These are phyloP conservation scores for Magnolia sinica DNA, from an alignment of 164 flowering plant genomes.

Conservation along the genomic window DNA sequence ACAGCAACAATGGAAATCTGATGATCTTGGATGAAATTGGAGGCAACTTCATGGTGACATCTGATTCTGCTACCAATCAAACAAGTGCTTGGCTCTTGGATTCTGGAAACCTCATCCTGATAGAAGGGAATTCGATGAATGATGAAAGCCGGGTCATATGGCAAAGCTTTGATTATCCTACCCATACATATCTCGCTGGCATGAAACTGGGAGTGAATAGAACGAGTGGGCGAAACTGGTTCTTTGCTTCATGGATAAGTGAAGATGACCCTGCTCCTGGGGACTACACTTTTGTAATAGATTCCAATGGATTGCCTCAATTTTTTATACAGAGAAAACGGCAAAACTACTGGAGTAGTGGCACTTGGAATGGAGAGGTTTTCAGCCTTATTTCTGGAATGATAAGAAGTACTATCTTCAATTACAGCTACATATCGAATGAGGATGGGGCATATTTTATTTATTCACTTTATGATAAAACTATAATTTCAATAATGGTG, in stretches of 20 bases:
- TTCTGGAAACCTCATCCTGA: conserved; percentile 23
- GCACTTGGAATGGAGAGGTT: background rate
- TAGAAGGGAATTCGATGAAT: conserved; percentile 1
- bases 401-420: conserved; percentile 8
- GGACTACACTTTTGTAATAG: conserved; percentile 11
- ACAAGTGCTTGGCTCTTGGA: conserved; percentile 20
- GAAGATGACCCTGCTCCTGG: conserved; percentile 24
- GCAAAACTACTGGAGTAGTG: background rate
- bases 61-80: background rate
- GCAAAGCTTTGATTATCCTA: too few species aligned
- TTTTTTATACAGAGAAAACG: conserved; percentile 1
- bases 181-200: too few species aligned
- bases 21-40: conserved; percentile 15
- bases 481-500: background rate
- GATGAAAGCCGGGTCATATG: background rate
- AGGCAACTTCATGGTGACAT: background rate
- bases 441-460: background rate
- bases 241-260: conserved; percentile 30
- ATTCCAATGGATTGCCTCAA: conserved; percentile 26
- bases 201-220: too few species aligned
- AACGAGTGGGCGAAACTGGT: too few species aligned
- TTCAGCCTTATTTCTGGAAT: background rate
- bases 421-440: background rate
- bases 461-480: background rate
- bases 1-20: conserved; percentile 16